phyloP scores from a whole-genome alignment of 2,329 filamentous ascomycete species.

The Penicillium brevicompactum region DNA sequence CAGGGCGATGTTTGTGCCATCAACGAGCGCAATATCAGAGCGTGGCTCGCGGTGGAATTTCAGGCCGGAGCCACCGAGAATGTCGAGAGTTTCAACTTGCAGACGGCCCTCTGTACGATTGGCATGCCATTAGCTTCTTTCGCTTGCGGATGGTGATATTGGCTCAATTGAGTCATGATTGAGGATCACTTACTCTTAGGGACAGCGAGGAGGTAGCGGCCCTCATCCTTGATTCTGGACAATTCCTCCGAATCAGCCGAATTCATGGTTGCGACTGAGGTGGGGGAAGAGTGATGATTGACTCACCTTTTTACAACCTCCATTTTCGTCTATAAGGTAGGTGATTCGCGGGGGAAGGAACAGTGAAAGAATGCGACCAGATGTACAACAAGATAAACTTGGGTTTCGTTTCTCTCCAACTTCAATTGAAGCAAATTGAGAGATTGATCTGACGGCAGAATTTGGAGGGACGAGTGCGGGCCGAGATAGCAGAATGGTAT shows the following conservation, averaged over 20 bases:
- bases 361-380: too few species aligned
- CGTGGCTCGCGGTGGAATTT: slow-evolving; percentile 94
- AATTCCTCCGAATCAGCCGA: too few species aligned
- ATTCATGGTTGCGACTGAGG: too few species aligned
- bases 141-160: background rate
- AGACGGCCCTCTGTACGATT: slow-evolving; percentile 78
- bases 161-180: slow-evolving; percentile 19
- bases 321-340: slow-evolving; percentile 33
- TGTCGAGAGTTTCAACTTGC: slow-evolving; percentile 82
- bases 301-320: slow-evolving; percentile 65
- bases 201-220: slow-evolving; percentile 92
- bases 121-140: slow-evolving; percentile 17
- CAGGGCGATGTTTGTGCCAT: slow-evolving; percentile 92
- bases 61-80: slow-evolving; percentile 91
- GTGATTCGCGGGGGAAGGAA: too few species aligned
- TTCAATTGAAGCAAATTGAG: slow-evolving; percentile 11
- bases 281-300: slow-evolving; percentile 9
- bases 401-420: too few species aligned
- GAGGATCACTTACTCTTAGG: slow-evolving; percentile 78
- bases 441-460: slow-evolving; percentile 19
- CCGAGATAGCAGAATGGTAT: background rate
- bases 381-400: too few species aligned
- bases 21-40: slow-evolving; percentile 95
- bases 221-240: slow-evolving; percentile 53
- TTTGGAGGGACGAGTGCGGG: slow-evolving; percentile 24